Base-by-base conservation (phyloP, 2,329 filamentous ascomycete species). In the Pleurostoma richardsiae region DNA sequence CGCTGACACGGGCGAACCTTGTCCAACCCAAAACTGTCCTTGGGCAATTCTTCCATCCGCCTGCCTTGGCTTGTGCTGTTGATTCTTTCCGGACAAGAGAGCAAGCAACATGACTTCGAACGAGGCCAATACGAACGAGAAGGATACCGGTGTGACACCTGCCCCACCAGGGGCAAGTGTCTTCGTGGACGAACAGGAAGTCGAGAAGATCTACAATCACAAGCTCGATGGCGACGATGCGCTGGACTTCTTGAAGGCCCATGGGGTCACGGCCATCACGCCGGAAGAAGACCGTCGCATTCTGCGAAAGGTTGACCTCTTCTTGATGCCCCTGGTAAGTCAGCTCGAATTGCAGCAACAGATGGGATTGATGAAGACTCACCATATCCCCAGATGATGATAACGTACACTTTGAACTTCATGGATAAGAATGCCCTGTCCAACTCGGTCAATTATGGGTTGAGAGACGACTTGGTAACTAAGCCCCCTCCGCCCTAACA, bases 271-370 rank as follows among this genome's bases (percentile, higher is more conserved):
- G 40, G 52, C 59, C 28, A 56, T 72, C 42, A 69, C 62, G 3
- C 59, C 65, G 5, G 67, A 70, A 42, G 64, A 65, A 39, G 65
- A 73, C 50, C 66, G 57, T 49, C 62, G 53, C 38, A 56, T 74
- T 36, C 51, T 73, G 47, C 59, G 66, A 42, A 74, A 75, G 56
- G 73, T 74, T 45, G 71, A 75, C 56, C 58, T 58, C 49, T 63
- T 71, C 50, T 46, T 75, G 39, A 71, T 74, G 69, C 71, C 71
- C 4, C 60, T 82, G 53, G 68, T 83, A 56, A 82, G 77, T 48
- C 55, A 77, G 30, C 68, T 82, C 4, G 19, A 19, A 19, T 19
- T 19, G 19, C 19, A 19, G 19, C 19, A 19, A 19, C 19, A 19
- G 19, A 19, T 19, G 19, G 19, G 19, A 19, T 19, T 36, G 33